A percentile compares a stretch with the other conserved stretches of the same genome.
These are phyloP conservation scores for Xylariaceae sp. DNA, from an alignment of 2,329 filamentous ascomycete genomes.

Conservation along the genomic window DNA sequence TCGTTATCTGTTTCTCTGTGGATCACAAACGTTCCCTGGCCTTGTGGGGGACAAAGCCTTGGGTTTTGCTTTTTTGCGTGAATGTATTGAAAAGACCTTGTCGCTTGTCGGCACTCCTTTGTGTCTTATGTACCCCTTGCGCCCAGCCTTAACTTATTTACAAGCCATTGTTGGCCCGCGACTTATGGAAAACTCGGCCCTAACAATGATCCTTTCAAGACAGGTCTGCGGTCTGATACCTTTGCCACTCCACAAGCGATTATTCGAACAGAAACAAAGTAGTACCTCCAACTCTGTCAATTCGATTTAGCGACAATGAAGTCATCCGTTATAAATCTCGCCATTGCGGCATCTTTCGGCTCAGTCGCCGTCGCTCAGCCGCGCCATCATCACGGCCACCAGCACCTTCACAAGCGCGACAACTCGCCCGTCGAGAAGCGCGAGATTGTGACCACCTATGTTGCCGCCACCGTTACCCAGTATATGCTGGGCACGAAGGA, in stretches of 20 bases:
- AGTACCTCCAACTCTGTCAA: no score
- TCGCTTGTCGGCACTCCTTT: neutral
- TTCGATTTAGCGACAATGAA: constrained; percentile 38
- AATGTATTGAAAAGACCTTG: no score
- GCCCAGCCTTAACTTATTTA: neutral
- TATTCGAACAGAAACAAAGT: no score
- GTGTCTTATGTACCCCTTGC: neutral
- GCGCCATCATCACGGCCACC: constrained; percentile 54
- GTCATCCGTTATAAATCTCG: constrained; percentile 40
- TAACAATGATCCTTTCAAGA: constrained; percentile 1
- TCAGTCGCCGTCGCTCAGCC: constrained; percentile 45
- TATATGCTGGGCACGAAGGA: constrained; percentile 65
- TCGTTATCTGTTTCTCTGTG: neutral
- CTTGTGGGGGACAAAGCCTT: neutral
- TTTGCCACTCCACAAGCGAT: no score
- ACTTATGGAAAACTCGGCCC: neutral
- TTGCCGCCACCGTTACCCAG: constrained; percentile 58
- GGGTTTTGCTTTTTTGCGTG: neutral
- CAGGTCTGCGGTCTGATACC: constrained; percentile 4
- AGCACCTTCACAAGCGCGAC: constrained; percentile 51
- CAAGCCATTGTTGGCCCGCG: neutral
- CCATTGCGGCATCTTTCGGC: constrained; percentile 49
- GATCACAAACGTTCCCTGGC: neutral
- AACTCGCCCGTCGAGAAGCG: constrained; percentile 45
- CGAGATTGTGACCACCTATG: constrained; percentile 46